Evolutionary conservation across 306 rosid species (phyloP), one percentile per base, ranked within the genome.

Genomic region (Vigna reflexopilosa): DNA sequence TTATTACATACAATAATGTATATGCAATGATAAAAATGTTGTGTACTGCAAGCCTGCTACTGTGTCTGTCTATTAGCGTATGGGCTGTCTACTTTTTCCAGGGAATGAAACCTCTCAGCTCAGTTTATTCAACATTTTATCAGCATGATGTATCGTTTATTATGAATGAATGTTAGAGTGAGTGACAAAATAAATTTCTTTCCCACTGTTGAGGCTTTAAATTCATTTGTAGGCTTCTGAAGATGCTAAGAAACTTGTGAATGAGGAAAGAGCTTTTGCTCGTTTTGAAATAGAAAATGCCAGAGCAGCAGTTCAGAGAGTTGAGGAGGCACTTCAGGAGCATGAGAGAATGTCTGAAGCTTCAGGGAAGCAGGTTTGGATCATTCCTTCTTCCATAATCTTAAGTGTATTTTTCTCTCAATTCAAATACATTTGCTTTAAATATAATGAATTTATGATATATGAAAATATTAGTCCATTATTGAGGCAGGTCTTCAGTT

Each of bases 201-300:
- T 51, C 64, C 52, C 22, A 6, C 16, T 61, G 17, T 22, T 83
- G 65, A 85, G 45, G 77, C 68, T 77, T 80, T 73, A 38, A 57
- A 62, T 67, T 75, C 64, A 67, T 80, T 80, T 86, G 81, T 59
- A 93, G 98, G 97, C 98, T 81, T 93, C 98, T 48, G 93, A 89
- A 82, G 98, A 93, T 81, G 98, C 98, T 73, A 91, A 89, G 75
- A 88, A 85, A 77, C 92, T 93, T 70, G 98, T 91, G 13, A 93
- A 93, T 64, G 91, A 87, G 84, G 98, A 93, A 85, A 85, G 98
- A 80, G 98, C 98, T 80, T 91, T 90, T 91, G 96, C 98, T 78
- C 97, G 97, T 54, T 86, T 88, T 72, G 98, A 93, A 90, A 93
- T 93, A 74, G 98, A 93, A 55, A 86, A 77, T 90, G 98, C 98